Conservation (phyloP, 2,329 filamentous ascomycete species). For the Teratosphaeria pseudoeucalypti region DNA sequence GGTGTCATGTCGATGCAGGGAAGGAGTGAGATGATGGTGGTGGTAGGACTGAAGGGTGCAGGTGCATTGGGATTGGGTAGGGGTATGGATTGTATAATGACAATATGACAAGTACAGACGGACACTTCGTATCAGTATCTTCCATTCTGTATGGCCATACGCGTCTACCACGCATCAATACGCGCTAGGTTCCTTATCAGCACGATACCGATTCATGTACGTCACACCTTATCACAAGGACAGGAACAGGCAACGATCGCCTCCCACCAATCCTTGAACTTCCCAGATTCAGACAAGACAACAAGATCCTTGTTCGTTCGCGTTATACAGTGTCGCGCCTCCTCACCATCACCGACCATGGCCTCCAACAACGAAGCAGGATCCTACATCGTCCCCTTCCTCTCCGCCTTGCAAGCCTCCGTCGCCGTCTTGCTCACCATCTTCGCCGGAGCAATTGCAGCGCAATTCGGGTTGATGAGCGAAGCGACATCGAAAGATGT, state of each 20-base stretch:
- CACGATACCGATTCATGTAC: not conserved
- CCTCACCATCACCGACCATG: not conserved
- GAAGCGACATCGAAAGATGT: conserved; percentile 41
- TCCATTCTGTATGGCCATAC: not conserved
- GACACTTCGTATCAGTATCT: too few relatives aligned
- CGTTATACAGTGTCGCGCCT: not conserved
- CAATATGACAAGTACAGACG: too few relatives aligned
- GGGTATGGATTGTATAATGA: not conserved
- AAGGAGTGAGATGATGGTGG: not conserved
- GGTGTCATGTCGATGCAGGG: not conserved
- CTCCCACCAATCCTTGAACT: not conserved
- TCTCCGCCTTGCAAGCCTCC: conserved; percentile 46
- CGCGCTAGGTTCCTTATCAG: not conserved
- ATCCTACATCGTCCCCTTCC: conserved; percentile 31
- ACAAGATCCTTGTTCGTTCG: not conserved
- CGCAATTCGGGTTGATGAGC: conserved; percentile 41
- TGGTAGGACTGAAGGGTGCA: not conserved
- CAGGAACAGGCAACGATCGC: not conserved
- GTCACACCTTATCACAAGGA: not conserved
- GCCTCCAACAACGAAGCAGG: not conserved
- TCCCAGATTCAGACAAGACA: not conserved
- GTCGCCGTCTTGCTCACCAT: conserved; percentile 46
- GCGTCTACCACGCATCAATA: not conserved
- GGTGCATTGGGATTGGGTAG: not conserved
- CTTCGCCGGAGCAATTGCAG: conserved; percentile 40